These are phyloP conservation scores for Rhodosporidiobolus odoratus DNA, from an alignment of 768 basidiomycete species.

Conservation along the genomic window DNA sequence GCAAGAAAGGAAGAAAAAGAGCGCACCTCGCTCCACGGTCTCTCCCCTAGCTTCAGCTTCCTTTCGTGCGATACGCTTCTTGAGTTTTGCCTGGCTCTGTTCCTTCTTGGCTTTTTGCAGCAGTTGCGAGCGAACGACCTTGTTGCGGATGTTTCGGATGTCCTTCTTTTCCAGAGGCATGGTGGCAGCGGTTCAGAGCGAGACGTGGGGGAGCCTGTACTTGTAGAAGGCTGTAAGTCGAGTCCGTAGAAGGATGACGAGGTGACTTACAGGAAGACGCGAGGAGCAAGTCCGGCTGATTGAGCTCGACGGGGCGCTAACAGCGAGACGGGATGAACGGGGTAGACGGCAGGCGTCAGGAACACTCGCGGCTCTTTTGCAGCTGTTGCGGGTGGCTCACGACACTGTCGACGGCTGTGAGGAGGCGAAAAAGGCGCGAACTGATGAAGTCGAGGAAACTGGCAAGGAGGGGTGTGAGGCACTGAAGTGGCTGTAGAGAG, in stretches of 20 bases:
- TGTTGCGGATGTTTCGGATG: constrained; percentile 34
- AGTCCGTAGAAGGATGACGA: neutral
- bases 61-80: constrained; percentile 68
- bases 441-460: too few relatives aligned
- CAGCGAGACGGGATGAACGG: too few relatives aligned
- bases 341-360: too few relatives aligned
- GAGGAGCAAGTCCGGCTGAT: neutral
- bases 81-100: constrained; percentile 46
- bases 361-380: too few relatives aligned
- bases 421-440: too few relatives aligned
- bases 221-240: neutral
- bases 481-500: too few relatives aligned
- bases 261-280: neutral
- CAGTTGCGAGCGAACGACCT: constrained; percentile 30
- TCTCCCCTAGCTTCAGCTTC: constrained; percentile 77
- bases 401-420: too few relatives aligned
- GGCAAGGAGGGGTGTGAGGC: too few relatives aligned
- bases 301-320: too few relatives aligned
- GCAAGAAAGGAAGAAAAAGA: constrained; percentile 29
- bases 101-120: constrained; percentile 36
- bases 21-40: constrained; percentile 65
- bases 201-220: neutral
- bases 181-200: neutral
- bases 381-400: too few relatives aligned
- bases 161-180: constrained; percentile 18